Conservation (phyloP, 1,139 yeast species). For the Protomyces inundatus region DNA sequence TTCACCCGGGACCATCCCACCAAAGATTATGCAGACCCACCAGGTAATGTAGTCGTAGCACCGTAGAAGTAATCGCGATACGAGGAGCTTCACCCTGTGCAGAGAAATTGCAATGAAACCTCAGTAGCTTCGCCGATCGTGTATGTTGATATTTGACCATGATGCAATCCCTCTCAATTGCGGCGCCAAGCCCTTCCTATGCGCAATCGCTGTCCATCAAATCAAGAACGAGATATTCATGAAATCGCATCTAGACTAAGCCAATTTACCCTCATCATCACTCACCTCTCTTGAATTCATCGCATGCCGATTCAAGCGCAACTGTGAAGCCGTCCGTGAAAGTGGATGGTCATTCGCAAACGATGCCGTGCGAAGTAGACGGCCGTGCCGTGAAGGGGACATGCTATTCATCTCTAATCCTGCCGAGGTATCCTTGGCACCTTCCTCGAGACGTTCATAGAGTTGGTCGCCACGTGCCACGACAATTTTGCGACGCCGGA, state of each 20-base stretch:
- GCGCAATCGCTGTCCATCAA: too few relatives aligned
- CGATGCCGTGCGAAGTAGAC: not conserved
- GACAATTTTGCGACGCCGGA: slow-evolving; percentile 12
- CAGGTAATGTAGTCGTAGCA: too few relatives aligned
- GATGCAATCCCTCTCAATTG: too few relatives aligned
- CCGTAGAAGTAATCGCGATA: too few relatives aligned
- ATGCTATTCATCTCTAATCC: not conserved
- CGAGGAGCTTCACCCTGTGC: too few relatives aligned
- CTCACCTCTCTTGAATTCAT: not conserved
- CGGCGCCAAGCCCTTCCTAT: too few relatives aligned
- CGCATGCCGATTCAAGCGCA: not conserved
- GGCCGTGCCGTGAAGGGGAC: not conserved
- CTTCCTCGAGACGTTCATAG: slow-evolving; percentile 19
- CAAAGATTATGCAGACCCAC: too few relatives aligned
- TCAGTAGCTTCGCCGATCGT: too few relatives aligned
- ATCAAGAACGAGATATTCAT: too few relatives aligned
- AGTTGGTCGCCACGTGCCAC: slow-evolving; percentile 24
- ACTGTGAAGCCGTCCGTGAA: not conserved
- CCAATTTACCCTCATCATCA: not conserved
- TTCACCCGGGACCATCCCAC: too few relatives aligned
- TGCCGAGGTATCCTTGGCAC: not conserved
- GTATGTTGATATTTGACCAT: too few relatives aligned
- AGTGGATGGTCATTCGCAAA: not conserved
- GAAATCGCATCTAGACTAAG: not conserved
- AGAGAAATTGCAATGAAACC: too few relatives aligned